Conservation (phyloP, 1,284 basidiomycete genomes). For the Microstroma glucosiphilum region DNA sequence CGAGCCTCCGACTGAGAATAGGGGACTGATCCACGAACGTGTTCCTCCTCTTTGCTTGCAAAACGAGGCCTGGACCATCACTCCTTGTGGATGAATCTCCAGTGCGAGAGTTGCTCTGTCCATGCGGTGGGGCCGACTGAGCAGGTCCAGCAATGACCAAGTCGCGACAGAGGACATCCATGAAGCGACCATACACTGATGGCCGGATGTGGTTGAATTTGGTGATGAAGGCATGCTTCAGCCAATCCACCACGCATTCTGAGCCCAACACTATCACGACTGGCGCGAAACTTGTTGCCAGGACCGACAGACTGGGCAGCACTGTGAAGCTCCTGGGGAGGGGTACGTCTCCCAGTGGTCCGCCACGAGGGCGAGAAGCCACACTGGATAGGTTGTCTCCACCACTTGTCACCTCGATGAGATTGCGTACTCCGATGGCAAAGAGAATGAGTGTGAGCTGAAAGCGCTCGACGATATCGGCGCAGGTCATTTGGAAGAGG, state of each 20-base stretch:
- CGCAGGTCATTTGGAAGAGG: constrained; percentile 86
- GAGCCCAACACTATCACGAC: constrained; percentile 83
- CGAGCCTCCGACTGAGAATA: constrained; percentile 82
- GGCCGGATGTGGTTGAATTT: constrained; percentile 86
- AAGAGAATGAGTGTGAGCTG: constrained; percentile 84
- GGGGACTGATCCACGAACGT: constrained; percentile 92
- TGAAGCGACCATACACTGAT: constrained; percentile 89
- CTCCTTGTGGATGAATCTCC: background rate
- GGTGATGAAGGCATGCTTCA: constrained; percentile 98
- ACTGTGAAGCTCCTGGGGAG: constrained; percentile 52
- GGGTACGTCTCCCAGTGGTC: constrained; percentile 53
- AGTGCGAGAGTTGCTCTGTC: background rate
- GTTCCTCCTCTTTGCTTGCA: constrained; percentile 56
- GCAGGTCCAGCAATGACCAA: constrained; percentile 70
- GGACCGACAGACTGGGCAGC: constrained; percentile 51
- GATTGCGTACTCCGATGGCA: constrained; percentile 85
- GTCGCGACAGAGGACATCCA: constrained; percentile 91
- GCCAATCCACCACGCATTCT: constrained; percentile 94
- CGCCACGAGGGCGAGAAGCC: constrained; percentile 52
- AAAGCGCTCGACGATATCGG: constrained; percentile 95
- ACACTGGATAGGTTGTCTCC: background rate
- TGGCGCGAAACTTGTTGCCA: constrained; percentile 88
- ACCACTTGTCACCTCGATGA: constrained; percentile 68
- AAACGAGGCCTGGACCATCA: background rate
- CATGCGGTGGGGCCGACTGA: background rate